Base-by-base conservation (phyloP, 495 filamentous ascomycete genomes). In the Penicillium taxi region DNA sequence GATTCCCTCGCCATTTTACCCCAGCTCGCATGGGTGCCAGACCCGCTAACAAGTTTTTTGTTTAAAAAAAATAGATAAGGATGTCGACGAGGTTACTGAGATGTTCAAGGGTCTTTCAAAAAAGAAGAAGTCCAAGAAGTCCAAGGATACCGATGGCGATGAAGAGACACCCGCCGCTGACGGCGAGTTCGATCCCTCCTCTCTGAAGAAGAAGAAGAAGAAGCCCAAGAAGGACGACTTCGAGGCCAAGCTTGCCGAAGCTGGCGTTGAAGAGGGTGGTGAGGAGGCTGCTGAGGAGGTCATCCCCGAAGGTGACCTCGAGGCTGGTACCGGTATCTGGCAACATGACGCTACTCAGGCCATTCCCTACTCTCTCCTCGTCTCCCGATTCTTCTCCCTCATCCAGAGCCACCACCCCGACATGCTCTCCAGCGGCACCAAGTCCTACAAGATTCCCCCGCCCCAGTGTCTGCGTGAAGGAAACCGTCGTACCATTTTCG, bases 401-500 rank as follows among this genome's bases (percentile, higher is more conserved):
- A 74, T 98, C 36, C 76, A 90, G 62, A 81, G 81, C 61, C 85
- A 90, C 69, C 90, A 98, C 70, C 91, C 91, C 49, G 91, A 96
- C 52, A 78, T 96, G 38, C 77, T 88, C 11, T 82, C 83, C 13
- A 80, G 77, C 61, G 91, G 90, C 33, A 76, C 81, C 42, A 86
- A 84, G 67, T 89, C 83, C 53, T 98, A 98, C 74, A 96, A 96
- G 75, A 98, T 98, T 51, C 93, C 91, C 12, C 91, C 91, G 9
- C 91, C 91, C n/a, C 93, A 98, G 70, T 94, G 90, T 66, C 73
- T 96, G 30, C 88, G 93, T 67, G 93, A 98, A 86, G 91, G 91
- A 59, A 96, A 96, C 77, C 95, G 94, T 77, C 95, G 94, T 82
- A 96, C 91, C 35, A 94, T 96, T 52, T 98, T 96, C 58, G 91